Evolutionary conservation across 768 basidiomycete species (phyloP).

Genomic region (Pleurotus citrinopileatus): DNA sequence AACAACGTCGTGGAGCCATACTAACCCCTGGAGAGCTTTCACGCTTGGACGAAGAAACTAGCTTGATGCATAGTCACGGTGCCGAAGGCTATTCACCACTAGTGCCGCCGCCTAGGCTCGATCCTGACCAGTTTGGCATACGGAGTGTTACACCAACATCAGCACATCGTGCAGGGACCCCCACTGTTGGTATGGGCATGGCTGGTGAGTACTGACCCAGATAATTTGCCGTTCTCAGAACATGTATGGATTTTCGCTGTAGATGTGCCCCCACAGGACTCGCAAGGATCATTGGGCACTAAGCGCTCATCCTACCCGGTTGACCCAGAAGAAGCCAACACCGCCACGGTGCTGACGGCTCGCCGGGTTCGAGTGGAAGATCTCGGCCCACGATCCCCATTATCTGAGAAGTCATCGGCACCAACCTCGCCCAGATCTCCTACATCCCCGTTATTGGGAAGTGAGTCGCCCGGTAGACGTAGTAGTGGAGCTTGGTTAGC

Average conservation of each 20-base stretch:
- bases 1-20: slow-evolving; percentile 24
- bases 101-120: slow-evolving; percentile 31
- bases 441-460: slow-evolving; percentile 12
- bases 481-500: slow-evolving; percentile 20
- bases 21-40: slow-evolving; percentile 35
- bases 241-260: not conserved
- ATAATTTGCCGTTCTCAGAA: not conserved
- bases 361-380: slow-evolving; percentile 43
- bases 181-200: not conserved
- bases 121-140: slow-evolving; percentile 24
- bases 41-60: slow-evolving; percentile 32
- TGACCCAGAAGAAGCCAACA: slow-evolving; percentile 41
- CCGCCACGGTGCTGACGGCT: slow-evolving; percentile 52
- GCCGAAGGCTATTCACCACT: slow-evolving; percentile 29
- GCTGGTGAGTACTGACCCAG: too few relatives aligned
- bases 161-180: slow-evolving; percentile 11
- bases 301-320: slow-evolving; percentile 30
- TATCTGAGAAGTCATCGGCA: slow-evolving; percentile 23
- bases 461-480: not conserved
- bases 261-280: slow-evolving; percentile 13
- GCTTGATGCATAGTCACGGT: slow-evolving; percentile 12
- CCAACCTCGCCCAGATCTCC: slow-evolving; percentile 7
- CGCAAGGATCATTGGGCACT: slow-evolving; percentile 18
- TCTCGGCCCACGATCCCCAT: slow-evolving; percentile 26
- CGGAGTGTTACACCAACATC: slow-evolving; percentile 17